Percentiles rank a stretch among this genome's conserved stretches.
Conservation (phyloP, 2,329 filamentous ascomycete genomes). For the Fusarium caatingaense region DNA sequence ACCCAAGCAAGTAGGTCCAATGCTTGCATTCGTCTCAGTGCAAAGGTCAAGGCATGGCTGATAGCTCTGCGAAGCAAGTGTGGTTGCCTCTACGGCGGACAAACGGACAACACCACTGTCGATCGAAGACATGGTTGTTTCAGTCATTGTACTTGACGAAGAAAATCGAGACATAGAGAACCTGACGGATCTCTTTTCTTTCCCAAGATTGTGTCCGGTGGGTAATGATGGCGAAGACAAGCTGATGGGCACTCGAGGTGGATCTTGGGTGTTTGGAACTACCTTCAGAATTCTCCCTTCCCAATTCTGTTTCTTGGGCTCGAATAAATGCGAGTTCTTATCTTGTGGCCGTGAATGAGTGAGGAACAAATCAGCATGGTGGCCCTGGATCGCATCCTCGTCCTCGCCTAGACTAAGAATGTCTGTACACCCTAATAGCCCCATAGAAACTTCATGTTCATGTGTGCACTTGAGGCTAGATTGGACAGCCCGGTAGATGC, state of each 20-base stretch:
- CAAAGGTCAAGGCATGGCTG: not conserved
- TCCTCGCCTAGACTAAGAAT: not conserved
- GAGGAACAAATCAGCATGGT: not conserved
- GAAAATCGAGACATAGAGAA: not conserved
- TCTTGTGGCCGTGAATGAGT: not conserved
- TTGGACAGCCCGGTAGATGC: not conserved
- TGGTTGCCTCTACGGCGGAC: no score
- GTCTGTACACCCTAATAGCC: not conserved
- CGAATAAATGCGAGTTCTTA: no score
- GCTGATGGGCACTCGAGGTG: no score
- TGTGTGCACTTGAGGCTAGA: not conserved
- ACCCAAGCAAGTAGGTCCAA: not conserved
- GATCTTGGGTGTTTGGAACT: not conserved
- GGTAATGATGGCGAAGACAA: no score
- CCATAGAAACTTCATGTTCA: not conserved
- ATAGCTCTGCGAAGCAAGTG: rapidly evolving
- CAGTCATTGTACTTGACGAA: not conserved
- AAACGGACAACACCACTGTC: rapidly evolving
- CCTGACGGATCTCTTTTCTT: not conserved
- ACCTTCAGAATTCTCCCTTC: not conserved
- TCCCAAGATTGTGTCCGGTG: not conserved
- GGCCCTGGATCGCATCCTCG: rapidly evolving
- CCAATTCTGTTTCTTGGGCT: not conserved
- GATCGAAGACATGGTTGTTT: not conserved
- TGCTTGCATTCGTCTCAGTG: not conserved